phyloP scores from a whole-genome alignment of 345 rosid genomes.

The Erucastrum elatum region DNA sequence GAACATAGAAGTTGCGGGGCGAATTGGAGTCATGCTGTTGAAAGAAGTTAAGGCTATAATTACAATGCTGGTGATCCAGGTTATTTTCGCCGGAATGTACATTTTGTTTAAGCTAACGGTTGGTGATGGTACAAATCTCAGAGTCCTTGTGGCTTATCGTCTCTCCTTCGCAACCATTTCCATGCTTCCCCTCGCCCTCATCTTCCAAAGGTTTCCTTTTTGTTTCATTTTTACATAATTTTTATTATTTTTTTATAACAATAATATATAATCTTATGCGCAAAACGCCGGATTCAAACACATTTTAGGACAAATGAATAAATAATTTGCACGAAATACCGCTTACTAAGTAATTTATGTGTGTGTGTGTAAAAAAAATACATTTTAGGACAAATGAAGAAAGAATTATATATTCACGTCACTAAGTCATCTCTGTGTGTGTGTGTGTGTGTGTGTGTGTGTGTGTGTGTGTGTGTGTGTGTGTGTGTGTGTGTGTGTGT shows the following conservation, averaged over 20 bases:
- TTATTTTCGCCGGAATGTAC: constrained; percentile 36
- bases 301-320: not conserved
- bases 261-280: not conserved
- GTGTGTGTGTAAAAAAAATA: too few relatives aligned
- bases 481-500: not conserved
- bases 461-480: too few relatives aligned
- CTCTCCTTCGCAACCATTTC: constrained; percentile 39
- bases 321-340: too few relatives aligned
- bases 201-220: constrained; percentile 21
- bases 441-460: too few relatives aligned
- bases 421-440: too few relatives aligned
- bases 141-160: constrained; percentile 43
- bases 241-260: too few relatives aligned
- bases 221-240: not conserved
- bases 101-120: constrained; percentile 44
- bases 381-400: too few relatives aligned
- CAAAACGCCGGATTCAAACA: not conserved
- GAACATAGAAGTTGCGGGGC: not conserved
- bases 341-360: too few relatives aligned
- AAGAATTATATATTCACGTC: too few relatives aligned
- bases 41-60: constrained; percentile 30
- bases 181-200: constrained; percentile 42
- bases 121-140: constrained; percentile 37
- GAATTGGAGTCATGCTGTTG: constrained; percentile 18
- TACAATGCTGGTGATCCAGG: constrained; percentile 42